These are phyloP conservation scores for Zizania latifolia DNA, from an alignment of 176 grass and related monocot genomes.

Conservation along the genomic window DNA sequence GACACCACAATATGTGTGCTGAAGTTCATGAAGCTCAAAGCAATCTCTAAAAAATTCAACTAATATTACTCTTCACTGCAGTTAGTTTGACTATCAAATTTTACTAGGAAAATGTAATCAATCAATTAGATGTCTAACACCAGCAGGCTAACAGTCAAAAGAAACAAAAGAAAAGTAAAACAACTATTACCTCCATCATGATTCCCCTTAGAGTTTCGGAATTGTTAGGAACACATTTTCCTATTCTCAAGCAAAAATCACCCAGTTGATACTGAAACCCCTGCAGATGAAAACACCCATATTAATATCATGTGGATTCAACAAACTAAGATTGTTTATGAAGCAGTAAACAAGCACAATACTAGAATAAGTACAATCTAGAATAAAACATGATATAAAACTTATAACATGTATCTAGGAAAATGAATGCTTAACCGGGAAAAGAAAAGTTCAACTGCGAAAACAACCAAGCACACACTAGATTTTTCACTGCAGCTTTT, in stretches of 20 bases:
- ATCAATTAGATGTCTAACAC: neutral
- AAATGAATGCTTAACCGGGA: neutral
- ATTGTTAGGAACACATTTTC: conserved; percentile 73
- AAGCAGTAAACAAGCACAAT: neutral
- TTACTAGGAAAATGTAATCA: neutral
- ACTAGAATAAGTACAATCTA: neutral
- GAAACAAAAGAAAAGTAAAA: neutral
- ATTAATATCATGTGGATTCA: conserved; percentile 3
- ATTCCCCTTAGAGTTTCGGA: conserved; percentile 74
- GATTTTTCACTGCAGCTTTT: too few species aligned
- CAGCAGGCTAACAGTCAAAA: neutral
- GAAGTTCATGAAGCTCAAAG: conserved; percentile 4
- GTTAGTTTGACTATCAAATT: neutral
- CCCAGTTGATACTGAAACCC: conserved; percentile 84
- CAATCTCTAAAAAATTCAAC: neutral
- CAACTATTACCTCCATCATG: conserved; percentile 77
- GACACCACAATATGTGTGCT: neutral
- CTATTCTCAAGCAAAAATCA: conserved; percentile 80
- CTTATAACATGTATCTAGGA: neutral
- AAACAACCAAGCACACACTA: too few species aligned
- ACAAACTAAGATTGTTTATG: neutral
- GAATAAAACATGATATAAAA: neutral
- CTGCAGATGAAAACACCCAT: conserved; percentile 29
- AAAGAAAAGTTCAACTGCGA: too few species aligned
- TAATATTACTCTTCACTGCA: neutral